Percentiles rank a stretch among this genome's conserved stretches.
Evolutionary conservation across 2,329 filamentous ascomycete species (phyloP).

Genomic region (Arthrobotrys iridis): DNA sequence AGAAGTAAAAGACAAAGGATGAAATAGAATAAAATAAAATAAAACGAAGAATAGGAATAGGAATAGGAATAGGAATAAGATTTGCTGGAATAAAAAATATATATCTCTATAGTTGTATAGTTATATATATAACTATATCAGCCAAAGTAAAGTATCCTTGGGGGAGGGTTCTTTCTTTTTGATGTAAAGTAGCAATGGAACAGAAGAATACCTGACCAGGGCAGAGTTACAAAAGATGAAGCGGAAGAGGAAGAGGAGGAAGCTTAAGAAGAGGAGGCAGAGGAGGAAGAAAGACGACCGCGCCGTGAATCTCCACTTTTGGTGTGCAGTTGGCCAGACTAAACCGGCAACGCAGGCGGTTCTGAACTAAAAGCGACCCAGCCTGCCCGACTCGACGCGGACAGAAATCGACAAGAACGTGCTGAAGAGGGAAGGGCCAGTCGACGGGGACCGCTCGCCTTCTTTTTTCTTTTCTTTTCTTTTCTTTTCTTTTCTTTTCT

Average conservation of each 20-base stretch:
- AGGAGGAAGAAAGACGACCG: background rate
- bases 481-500: too few species aligned
- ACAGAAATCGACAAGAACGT: background rate
- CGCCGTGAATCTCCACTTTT: too few species aligned
- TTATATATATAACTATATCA: background rate
- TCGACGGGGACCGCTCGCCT: too few species aligned
- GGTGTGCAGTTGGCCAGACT: slow-evolving; percentile 1
- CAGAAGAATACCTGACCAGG: background rate
- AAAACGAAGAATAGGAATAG: background rate
- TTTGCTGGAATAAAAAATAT: background rate
- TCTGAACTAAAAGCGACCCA: background rate
- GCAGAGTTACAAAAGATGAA: background rate
- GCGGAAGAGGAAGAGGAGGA: background rate
- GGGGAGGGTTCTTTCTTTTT: background rate
- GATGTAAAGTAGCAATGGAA: background rate
- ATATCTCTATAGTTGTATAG: background rate
- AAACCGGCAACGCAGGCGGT: slow-evolving; percentile 1
- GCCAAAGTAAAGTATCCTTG: background rate
- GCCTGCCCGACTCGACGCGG: slow-evolving; percentile 7
- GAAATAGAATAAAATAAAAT: background rate
- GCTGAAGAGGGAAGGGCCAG: slow-evolving; percentile 1
- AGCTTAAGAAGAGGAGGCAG: background rate
- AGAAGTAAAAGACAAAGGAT: background rate
- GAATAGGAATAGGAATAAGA: background rate
- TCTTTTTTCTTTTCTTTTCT: too few species aligned